Base-by-base conservation (phyloP, 768 basidiomycete species). In the Boletus subcaerulescens region DNA sequence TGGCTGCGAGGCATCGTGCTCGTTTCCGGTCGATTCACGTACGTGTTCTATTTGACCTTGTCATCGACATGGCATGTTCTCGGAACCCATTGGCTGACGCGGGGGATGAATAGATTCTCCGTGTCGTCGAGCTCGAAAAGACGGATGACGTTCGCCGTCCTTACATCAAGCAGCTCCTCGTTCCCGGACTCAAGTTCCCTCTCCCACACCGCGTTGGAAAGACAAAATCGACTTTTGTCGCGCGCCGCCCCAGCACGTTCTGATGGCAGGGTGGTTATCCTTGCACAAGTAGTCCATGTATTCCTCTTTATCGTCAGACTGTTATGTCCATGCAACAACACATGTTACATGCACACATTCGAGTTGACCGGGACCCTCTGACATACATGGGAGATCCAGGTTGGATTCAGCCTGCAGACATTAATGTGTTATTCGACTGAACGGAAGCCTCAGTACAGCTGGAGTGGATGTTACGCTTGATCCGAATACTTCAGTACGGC, bases 11-110 rank as follows among this genome's bases (percentile, higher is more conserved):
- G 64, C 96, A 99, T 76, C 93, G 96, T 77, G 97, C 97, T 61
- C 93, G 97, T 73, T 98, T 98, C 88, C 85, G 96, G 76, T 98
- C 93, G 42, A 95, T 98, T 75, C 94, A 96, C 75, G 92, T 95
- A 64, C 60, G 90, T 71, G 11, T 69, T 45, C 17, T n/a, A 15
- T 8, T 10, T 6, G 12, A 29, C 2, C 12, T 20, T 18, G 40
- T 18, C 22, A 9, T 26, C 33, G 33, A 13, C 13, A 11, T 33
- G 33, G 33, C 33, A 14, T 14, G 14, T 14, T 35, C 33, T 14
- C 33, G 9, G 10, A 20, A 26, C 20, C 4, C n/a, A 41, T 51
- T 9, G 46, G 17, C 31, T 62, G 33, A 62, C 20, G 12, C n/a
- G 43, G 26, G 3, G 3, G 14, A 15, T 24, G 32, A 31, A 39